phyloP scores from a whole-genome alignment of 2,329 filamentous ascomycete genomes.

The Fusarium devonianum region DNA sequence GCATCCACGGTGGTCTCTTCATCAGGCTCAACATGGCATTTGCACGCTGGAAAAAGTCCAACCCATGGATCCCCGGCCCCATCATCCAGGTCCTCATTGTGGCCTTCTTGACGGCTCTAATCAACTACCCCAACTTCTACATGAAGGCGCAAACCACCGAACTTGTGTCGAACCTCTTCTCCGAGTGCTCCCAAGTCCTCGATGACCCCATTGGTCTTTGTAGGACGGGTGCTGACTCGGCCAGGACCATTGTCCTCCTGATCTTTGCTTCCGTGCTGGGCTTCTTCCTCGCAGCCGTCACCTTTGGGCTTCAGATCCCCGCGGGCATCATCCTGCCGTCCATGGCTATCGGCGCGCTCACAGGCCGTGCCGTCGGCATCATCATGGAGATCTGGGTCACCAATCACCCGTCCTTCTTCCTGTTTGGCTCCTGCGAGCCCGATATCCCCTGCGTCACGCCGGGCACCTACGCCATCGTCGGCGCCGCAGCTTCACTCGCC shows the following conservation, averaged over 20 bases:
- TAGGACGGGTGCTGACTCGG: conserved; percentile 82
- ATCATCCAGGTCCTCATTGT: conserved; percentile 82
- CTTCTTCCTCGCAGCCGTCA: conserved; percentile 84
- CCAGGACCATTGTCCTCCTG: conserved; percentile 81
- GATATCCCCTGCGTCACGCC: conserved; percentile 90
- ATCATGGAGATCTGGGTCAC: conserved; percentile 88
- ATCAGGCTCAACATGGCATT: conserved; percentile 93
- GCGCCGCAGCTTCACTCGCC: conserved; percentile 90
- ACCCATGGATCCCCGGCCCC: conserved; percentile 72
- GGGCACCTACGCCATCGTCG: conserved; percentile 95
- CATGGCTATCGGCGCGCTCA: conserved; percentile 92
- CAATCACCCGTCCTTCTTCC: conserved; percentile 76
- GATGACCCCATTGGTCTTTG: conserved; percentile 92
- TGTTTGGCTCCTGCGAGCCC: conserved; percentile 82
- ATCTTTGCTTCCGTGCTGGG: conserved; percentile 83
- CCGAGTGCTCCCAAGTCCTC: conserved; percentile 82
- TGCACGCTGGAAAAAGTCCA: conserved; percentile 77
- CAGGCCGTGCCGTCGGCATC: conserved; percentile 88
- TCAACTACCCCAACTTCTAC: conserved; percentile 96
- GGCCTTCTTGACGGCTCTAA: conserved; percentile 80
- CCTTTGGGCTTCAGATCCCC: conserved; percentile 92
- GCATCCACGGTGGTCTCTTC: conserved; percentile 93
- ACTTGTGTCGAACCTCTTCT: conserved; percentile 89
- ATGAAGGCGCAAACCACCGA: conserved; percentile 93
- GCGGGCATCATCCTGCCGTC: conserved; percentile 96